Evolutionary conservation across 345 rosid species (phyloP).

Genomic region (Gossypium anomalum): DNA sequence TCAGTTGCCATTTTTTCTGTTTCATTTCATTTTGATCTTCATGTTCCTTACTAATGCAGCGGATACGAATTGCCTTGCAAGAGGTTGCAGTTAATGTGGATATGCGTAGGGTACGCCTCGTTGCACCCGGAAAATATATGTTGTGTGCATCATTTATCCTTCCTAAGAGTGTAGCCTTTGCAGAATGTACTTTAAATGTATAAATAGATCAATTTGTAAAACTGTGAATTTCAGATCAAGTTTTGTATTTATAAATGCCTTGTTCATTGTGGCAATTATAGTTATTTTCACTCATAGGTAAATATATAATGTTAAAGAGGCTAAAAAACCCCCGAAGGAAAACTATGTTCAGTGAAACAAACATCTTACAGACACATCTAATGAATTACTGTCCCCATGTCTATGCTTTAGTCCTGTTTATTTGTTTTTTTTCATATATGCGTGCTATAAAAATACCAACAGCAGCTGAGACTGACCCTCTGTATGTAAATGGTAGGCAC

Average conservation of each 20-base stretch:
- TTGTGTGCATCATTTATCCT: conserved; percentile 75
- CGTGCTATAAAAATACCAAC: conserved; percentile 42
- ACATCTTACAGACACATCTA: background rate
- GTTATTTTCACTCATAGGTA: too few relatives aligned
- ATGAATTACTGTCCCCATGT: conserved; percentile 12
- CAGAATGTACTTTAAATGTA: conserved; percentile 17
- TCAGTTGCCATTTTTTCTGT: background rate
- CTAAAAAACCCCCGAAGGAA: background rate
- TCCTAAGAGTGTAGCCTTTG: conserved; percentile 67
- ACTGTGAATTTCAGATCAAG: conserved; percentile 6
- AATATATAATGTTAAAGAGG: background rate
- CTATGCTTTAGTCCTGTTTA: conserved; percentile 2
- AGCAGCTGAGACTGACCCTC: conserved; percentile 48
- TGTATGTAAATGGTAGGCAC: conserved; percentile 17
- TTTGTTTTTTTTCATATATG: background rate
- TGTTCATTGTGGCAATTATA: background rate
- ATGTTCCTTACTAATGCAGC: conserved; percentile 35
- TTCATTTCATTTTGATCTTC: background rate
- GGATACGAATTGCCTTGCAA: conserved; percentile 61
- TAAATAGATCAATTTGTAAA: conserved; percentile 4
- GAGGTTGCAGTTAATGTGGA: conserved; percentile 54
- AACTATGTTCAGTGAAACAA: background rate
- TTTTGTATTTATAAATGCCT: background rate
- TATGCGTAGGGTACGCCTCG: conserved; percentile 15
- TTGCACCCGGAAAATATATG: conserved; percentile 94